Evolutionary conservation across 2,329 filamentous ascomycete genomes (phyloP).

Genomic region (Aspergillus hortae): DNA sequence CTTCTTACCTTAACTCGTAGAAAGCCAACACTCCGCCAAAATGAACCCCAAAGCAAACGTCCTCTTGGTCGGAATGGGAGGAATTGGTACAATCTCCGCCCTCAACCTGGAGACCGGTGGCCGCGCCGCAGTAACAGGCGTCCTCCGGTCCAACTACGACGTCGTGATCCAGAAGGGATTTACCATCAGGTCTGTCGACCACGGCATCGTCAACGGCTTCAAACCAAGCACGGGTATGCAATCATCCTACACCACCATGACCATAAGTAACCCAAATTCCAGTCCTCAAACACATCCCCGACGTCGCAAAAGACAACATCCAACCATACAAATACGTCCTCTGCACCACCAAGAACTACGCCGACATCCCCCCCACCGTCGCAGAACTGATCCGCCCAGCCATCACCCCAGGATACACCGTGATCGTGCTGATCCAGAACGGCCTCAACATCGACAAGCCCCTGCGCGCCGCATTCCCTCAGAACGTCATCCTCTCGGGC

Average conservation of each 20-base stretch:
- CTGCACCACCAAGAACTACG: slow-evolving; percentile 57
- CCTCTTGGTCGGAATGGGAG: slow-evolving; percentile 55
- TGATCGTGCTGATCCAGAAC: slow-evolving; percentile 58
- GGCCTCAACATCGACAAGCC: slow-evolving; percentile 61
- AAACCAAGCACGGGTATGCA: slow-evolving; percentile 40
- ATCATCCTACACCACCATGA: no score
- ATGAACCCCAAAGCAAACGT: slow-evolving; percentile 37
- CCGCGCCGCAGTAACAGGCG: slow-evolving; percentile 50
- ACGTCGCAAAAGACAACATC: slow-evolving; percentile 27
- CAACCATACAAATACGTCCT: slow-evolving; percentile 53
- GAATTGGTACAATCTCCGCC: slow-evolving; percentile 57
- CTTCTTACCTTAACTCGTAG: no score
- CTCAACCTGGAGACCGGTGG: slow-evolving; percentile 53
- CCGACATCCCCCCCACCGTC: slow-evolving; percentile 50
- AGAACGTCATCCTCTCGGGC: slow-evolving; percentile 51
- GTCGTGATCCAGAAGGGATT: slow-evolving; percentile 51
- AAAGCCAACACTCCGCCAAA: no score
- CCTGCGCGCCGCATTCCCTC: slow-evolving; percentile 48
- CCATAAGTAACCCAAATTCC: not conserved
- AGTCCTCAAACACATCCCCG: slow-evolving; percentile 50
- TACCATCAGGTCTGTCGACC: slow-evolving; percentile 53
- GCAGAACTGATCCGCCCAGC: slow-evolving; percentile 51
- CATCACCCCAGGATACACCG: slow-evolving; percentile 49
- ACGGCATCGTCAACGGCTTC: slow-evolving; percentile 46
- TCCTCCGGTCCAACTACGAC: slow-evolving; percentile 57